These are phyloP conservation scores for Lactarius pseudohatsudake DNA, from an alignment of 768 basidiomycete genomes.

Conservation along the genomic window DNA sequence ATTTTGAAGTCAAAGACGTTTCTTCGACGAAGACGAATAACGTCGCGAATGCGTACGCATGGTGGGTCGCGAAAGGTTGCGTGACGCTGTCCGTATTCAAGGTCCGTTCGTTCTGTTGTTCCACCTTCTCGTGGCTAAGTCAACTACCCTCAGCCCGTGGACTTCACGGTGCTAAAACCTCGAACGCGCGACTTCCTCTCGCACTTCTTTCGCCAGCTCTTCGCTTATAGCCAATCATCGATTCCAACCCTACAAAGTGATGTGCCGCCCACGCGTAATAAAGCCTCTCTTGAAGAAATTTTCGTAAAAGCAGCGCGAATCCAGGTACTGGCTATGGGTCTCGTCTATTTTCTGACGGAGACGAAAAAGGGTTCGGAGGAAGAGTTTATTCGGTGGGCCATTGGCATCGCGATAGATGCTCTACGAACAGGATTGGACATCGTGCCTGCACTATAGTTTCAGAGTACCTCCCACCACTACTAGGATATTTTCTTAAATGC, in stretches of 20 bases:
- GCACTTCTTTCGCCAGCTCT: conserved; percentile 65
- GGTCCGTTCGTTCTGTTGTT: conserved; percentile 43
- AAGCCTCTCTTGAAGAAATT: conserved; percentile 67
- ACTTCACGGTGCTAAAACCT: conserved; percentile 74
- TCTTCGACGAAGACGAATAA: conserved; percentile 62
- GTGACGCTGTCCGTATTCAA: conserved; percentile 77
- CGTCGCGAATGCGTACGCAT: conserved; percentile 82
- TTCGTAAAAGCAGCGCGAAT: conserved; percentile 73
- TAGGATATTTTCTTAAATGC: conserved; percentile 56
- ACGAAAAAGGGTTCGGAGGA: conserved; percentile 39
- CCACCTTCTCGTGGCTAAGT: background rate
- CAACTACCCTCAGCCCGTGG: conserved; percentile 62
- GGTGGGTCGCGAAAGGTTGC: conserved; percentile 89
- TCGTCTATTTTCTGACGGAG: conserved; percentile 64
- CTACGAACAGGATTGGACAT: conserved; percentile 63
- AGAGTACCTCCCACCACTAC: background rate
- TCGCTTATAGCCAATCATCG: conserved; percentile 71
- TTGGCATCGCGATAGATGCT: conserved; percentile 65
- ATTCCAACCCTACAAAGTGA: conserved; percentile 57
- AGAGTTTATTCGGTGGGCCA: conserved; percentile 62
- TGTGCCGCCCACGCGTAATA: conserved; percentile 49
- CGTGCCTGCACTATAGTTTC: conserved; percentile 38
- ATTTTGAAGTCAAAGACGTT: conserved; percentile 50
- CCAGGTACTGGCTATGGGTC: conserved; percentile 67
- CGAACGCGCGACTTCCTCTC: conserved; percentile 65